Conservation (phyloP, 805 yeast species). For the Saccharomycopsis selenospora region DNA sequence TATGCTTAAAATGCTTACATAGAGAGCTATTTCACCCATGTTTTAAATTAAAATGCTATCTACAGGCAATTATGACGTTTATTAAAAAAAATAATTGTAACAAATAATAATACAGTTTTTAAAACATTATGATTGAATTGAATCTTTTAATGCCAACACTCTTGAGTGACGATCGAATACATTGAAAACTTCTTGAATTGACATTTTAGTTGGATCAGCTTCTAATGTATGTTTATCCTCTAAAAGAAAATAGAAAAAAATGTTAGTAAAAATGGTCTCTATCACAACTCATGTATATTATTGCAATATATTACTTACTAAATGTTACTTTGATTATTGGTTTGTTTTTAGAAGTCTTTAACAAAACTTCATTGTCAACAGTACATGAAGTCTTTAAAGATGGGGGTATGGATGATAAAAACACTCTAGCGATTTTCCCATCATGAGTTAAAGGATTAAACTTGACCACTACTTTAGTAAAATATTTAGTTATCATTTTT, state of each 20-base stretch:
- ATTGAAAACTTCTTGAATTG: conserved; percentile 55
- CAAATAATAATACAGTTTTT: too few relatives aligned
- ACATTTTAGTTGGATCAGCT: conserved; percentile 54
- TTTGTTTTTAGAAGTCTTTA: conserved; percentile 34
- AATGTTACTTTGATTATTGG: conserved; percentile 72
- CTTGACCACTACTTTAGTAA: conserved; percentile 65
- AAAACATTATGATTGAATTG: conserved; percentile 28
- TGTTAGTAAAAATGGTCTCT: conserved; percentile 4
- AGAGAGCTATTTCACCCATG: too few relatives aligned
- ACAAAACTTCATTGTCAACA: conserved; percentile 59
- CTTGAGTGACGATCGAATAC: conserved; percentile 78
- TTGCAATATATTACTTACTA: conserved; percentile 29
- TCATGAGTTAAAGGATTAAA: conserved; percentile 73
- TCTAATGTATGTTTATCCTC: conserved; percentile 67
- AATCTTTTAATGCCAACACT: conserved; percentile 35
- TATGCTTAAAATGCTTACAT: too few relatives aligned
- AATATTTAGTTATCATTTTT: conserved; percentile 82
- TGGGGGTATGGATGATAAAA: conserved; percentile 77
- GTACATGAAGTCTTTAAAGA: conserved; percentile 51
- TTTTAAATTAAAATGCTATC: too few relatives aligned
- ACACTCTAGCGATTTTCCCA: conserved; percentile 73
- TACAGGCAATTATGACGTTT: too few relatives aligned
- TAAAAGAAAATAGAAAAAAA: conserved; percentile 17
- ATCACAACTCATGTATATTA: not conserved
- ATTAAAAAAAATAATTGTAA: too few relatives aligned